phyloP scores from a whole-genome alignment of 2,329 filamentous ascomycete species.

The Neocucurbitaria cava region DNA sequence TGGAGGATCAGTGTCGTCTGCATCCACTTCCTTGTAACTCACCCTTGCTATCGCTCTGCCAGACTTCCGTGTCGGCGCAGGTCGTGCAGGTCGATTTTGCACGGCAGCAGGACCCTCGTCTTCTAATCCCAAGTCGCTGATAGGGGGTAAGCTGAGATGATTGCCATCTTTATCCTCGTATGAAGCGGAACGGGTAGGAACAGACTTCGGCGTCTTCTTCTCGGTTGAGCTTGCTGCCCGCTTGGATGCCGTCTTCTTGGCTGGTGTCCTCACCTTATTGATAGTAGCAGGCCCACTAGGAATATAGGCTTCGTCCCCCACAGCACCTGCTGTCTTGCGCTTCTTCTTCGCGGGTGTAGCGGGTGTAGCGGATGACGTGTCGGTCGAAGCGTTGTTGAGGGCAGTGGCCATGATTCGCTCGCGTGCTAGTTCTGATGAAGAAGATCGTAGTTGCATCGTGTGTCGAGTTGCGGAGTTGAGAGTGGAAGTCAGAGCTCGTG shows the following conservation, averaged over 20 bases:
- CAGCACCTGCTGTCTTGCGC: conserved; percentile 31
- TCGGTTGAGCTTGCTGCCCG: conserved; percentile 41
- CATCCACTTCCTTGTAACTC: conserved; percentile 47
- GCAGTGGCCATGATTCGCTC: no score
- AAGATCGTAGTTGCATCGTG: no score
- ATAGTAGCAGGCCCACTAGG: conserved; percentile 37
- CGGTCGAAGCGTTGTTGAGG: no score
- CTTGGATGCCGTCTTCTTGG: conserved; percentile 46
- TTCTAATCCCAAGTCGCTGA: conserved; percentile 50
- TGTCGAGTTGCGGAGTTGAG: no score
- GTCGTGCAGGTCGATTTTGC: conserved; percentile 32
- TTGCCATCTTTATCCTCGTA: conserved; percentile 42
- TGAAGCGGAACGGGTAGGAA: conserved; percentile 52
- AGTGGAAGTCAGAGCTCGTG: no score
- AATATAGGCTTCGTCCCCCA: conserved; percentile 27
- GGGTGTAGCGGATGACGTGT: no score
- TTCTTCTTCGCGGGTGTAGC: conserved; percentile 41
- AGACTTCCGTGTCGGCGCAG: conserved; percentile 34
- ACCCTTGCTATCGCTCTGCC: conserved; percentile 34
- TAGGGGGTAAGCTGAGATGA: conserved; percentile 42
- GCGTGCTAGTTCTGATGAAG: no score
- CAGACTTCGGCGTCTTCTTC: conserved; percentile 47
- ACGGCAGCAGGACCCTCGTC: conserved; percentile 27
- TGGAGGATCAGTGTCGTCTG: no score
- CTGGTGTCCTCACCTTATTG: conserved; percentile 45